Evolutionary conservation across 208 protist species (phyloP), one percentile per base, ranked within the genome.

Genomic region (Acanthamoeba triangularis): DNA sequence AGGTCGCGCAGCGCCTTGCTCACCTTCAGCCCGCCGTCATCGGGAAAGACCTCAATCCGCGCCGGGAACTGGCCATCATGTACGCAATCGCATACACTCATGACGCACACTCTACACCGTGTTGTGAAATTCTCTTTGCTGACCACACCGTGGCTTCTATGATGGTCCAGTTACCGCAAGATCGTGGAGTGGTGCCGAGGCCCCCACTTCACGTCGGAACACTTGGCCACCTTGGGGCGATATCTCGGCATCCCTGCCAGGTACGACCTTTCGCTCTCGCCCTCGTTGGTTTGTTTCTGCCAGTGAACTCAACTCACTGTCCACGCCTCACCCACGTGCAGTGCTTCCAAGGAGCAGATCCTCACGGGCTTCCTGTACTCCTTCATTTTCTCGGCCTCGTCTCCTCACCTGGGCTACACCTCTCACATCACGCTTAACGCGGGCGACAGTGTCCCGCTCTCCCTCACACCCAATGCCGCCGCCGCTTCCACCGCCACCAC

Each of bases 81-180:
- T 87, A 87, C 78, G 37, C 18, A 18, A 54, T 54, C 20, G 56
- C 14, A 25, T 63, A 8, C 13, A 61, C 56, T 61, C 56, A 4
- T 61, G 4, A 11, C 11, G 49, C 49, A 4, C 3, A 52, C 49
- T 14, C 7, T 11, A 52, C 49, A 61, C 18, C 56, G 56, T 61
- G 56, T 13, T 61, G n/a, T n/a, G n/a, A n/a, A n/a, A n/a, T 74
- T 37, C 11, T 37, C 14, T 37, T 3, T 14, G 30, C 37, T 16
- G 37, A 3, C 65, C 49, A 11, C 7, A 14, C 49, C 49, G 63
- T 28, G 7, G 13, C 6, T 84, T 8, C 47, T 47, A 6, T n/a
- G n/a, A n/a, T n/a, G n/a, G n/a, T n/a, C n/a, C 78, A 87, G 78
- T 23, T 87, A 87, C 33, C 78, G 78, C 47, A 87, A 23, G 78